Evolutionary conservation across 192 early-diverging fungal genomes (phyloP).

Genomic region (Mortierella claussenii): DNA sequence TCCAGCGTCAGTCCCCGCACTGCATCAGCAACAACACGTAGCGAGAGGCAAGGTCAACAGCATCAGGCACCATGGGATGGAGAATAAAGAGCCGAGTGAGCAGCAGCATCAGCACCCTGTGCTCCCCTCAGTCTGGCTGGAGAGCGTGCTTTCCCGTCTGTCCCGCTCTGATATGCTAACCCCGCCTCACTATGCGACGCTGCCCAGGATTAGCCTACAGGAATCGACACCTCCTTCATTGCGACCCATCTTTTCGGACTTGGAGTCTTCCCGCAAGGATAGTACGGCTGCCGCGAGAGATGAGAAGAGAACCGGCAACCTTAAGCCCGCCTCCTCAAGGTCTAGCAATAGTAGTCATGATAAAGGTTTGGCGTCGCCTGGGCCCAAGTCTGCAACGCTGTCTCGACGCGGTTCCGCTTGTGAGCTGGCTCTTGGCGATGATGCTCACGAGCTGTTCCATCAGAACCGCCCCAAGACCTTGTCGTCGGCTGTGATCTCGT

Average conservation of each 20-base stretch:
- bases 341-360: not conserved
- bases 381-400: conserved; percentile 1
- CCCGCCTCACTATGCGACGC: conserved; percentile 37
- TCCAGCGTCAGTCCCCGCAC: not conserved
- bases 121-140: conserved; percentile 41
- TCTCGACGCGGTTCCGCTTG: conserved; percentile 24
- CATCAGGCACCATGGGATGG: conserved; percentile 14
- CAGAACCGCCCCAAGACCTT: conserved; percentile 44
- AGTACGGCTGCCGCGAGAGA: not conserved
- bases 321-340: not conserved
- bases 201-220: conserved; percentile 20
- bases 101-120: conserved; percentile 8
- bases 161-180: conserved; percentile 12
- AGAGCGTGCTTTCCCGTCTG: conserved; percentile 21
- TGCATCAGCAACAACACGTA: not conserved
- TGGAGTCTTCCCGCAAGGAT: not conserved
- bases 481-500: conserved; percentile 28
- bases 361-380: not conserved
- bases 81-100: conserved; percentile 16
- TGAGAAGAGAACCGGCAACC: not conserved
- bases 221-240: not conserved
- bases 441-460: conserved; percentile 32
- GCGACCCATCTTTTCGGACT: conserved; percentile 7
- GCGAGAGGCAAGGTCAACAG: not conserved
- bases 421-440: conserved; percentile 39